Evolutionary conservation across 768 basidiomycete species (phyloP).

Genomic region (Solioccasus polychromus): DNA sequence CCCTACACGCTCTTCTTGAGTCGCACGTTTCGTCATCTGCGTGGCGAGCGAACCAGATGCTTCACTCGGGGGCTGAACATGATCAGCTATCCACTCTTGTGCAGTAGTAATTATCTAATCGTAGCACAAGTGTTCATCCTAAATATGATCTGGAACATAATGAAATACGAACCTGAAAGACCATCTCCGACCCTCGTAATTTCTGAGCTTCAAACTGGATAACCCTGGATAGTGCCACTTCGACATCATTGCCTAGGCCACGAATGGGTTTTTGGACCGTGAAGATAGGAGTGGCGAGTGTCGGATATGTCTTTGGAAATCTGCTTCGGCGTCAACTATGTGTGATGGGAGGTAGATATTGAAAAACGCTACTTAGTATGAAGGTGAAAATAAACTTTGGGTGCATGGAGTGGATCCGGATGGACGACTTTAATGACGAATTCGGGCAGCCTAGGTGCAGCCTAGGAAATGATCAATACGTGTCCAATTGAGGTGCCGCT

Average conservation of each 20-base stretch:
- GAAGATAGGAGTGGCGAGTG: constrained; percentile 64
- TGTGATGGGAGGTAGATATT: background rate
- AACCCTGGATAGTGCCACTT: constrained; percentile 52
- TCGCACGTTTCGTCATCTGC: constrained; percentile 74
- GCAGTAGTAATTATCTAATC: constrained; percentile 60
- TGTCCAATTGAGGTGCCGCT: constrained; percentile 9
- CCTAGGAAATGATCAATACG: constrained; percentile 38
- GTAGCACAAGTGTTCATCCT: background rate
- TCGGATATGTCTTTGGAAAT: constrained; percentile 83
- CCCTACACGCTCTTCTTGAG: constrained; percentile 63
- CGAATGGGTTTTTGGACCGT: constrained; percentile 60
- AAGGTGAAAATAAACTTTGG: constrained; percentile 62
- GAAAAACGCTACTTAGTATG: constrained; percentile 56
- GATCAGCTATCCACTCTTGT: constrained; percentile 67
- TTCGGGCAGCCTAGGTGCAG: constrained; percentile 66
- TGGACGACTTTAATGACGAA: constrained; percentile 73
- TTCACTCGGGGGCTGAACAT: constrained; percentile 57
- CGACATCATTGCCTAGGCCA: constrained; percentile 57
- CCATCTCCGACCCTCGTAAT: constrained; percentile 68
- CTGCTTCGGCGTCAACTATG: constrained; percentile 33
- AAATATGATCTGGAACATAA: background rate
- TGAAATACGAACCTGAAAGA: constrained; percentile 58
- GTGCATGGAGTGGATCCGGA: constrained; percentile 53
- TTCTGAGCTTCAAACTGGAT: constrained; percentile 67
- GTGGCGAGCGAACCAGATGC: constrained; percentile 68